Conservation (phyloP, 768 basidiomycete species). For the Phallus indusiatus region DNA sequence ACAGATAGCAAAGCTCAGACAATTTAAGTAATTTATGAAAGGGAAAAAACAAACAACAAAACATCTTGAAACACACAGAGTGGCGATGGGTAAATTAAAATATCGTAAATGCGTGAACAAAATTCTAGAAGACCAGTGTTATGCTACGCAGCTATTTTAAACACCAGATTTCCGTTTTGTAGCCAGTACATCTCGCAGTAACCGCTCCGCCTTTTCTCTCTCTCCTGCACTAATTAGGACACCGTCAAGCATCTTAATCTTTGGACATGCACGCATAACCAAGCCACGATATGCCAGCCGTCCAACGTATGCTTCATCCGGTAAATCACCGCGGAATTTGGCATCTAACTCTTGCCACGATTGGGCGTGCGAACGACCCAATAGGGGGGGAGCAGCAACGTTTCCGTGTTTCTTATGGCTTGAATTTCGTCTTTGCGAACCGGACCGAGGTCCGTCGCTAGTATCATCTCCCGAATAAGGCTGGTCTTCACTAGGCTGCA, state of each 20-base stretch:
- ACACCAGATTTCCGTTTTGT: not conserved
- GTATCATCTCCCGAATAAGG: slow-evolving; percentile 23
- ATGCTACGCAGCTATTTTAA: not conserved
- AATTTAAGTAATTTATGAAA: no score
- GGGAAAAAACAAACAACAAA: no score
- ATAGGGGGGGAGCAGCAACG: slow-evolving; percentile 5
- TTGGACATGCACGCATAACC: slow-evolving; percentile 65
- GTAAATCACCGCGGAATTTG: slow-evolving; percentile 82
- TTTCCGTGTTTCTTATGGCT: slow-evolving; percentile 5
- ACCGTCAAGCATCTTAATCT: slow-evolving; percentile 74
- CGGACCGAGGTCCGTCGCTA: slow-evolving; percentile 13
- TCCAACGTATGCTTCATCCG: slow-evolving; percentile 80
- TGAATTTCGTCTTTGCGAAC: slow-evolving; percentile 10
- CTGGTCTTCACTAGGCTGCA: slow-evolving; percentile 38
- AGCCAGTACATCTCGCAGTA: slow-evolving; percentile 44
- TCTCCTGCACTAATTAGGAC: slow-evolving; percentile 77
- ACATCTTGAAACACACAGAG: not conserved
- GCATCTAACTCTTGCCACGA: slow-evolving; percentile 71
- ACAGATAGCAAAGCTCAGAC: no score
- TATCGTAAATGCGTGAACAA: not conserved
- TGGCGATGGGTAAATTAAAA: not conserved
- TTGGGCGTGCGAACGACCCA: slow-evolving; percentile 1
- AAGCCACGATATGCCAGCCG: slow-evolving; percentile 85
- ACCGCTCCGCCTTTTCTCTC: slow-evolving; percentile 65
- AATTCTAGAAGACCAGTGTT: not conserved